Conservation (phyloP, 2,329 filamentous ascomycete genomes). For the Colletotrichum viniferum region DNA sequence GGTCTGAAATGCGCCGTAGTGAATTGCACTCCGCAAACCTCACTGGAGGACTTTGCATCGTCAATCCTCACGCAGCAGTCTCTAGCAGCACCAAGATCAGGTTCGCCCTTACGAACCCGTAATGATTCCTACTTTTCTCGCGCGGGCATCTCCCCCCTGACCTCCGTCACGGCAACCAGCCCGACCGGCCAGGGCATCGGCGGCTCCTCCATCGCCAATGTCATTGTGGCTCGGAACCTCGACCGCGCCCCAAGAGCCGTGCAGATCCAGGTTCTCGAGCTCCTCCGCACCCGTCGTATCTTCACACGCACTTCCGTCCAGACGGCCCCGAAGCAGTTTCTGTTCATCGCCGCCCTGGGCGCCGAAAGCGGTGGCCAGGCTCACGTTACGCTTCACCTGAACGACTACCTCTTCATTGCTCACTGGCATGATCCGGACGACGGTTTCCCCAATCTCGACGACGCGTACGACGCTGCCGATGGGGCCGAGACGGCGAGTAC, state of each 20-base stretch:
- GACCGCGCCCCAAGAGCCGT: constrained; percentile 75
- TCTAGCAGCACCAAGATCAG: constrained; percentile 28
- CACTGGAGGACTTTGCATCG: constrained; percentile 80
- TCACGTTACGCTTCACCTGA: constrained; percentile 63
- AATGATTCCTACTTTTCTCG: constrained; percentile 24
- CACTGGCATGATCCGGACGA: constrained; percentile 80
- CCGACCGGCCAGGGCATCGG: constrained; percentile 12
- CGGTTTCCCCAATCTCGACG: constrained; percentile 77
- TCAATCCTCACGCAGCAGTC: constrained; percentile 61
- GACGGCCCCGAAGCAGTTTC: constrained; percentile 75
- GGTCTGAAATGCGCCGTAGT: constrained; percentile 72
- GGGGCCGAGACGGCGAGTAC: constrained; percentile 38
- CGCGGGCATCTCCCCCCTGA: constrained; percentile 31
- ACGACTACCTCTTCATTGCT: constrained; percentile 86
- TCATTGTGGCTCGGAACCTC: constrained; percentile 82
- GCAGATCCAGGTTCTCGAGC: constrained; percentile 80
- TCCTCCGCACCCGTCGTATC: constrained; percentile 80
- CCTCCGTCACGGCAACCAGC: constrained; percentile 26
- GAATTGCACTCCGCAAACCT: constrained; percentile 74
- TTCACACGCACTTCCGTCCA: constrained; percentile 78
- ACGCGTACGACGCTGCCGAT: constrained; percentile 46
- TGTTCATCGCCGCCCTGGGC: constrained; percentile 77
- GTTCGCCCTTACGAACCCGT: constrained; percentile 26
- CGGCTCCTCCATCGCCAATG: constrained; percentile 68
- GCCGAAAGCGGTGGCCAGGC: constrained; percentile 50